Base-by-base conservation (phyloP, 441 rosid genomes). In the Mallotus repandus region DNA sequence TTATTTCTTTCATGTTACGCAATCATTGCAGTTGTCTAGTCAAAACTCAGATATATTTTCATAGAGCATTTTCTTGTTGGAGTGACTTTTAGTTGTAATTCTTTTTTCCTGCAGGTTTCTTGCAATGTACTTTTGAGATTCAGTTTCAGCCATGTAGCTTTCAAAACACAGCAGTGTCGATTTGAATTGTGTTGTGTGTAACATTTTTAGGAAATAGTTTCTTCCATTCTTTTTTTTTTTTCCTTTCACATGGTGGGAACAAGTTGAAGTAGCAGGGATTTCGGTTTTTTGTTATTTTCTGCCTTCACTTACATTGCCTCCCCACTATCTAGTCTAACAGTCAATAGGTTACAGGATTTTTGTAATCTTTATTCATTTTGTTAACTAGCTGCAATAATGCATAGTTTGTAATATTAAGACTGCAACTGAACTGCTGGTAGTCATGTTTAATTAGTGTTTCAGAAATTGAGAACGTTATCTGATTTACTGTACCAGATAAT, bases 251-350 rank as follows among this genome's bases (percentile, higher is more conserved):
- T 22, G 62, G 48, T 25, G 56, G 70, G 74, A 70, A 71, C 32
- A 74, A 21, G 80, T 74, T 55, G 72, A 71, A 72, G 75, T 48
- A 62, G 81, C 78, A 69, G 82, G 43, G 61, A 71, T 70, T 52
- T 65, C 73, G 9, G 2, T 5, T 9, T 2, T 76, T 83, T 63
- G 76, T 68, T 53, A 68, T 54, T 69, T 73, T 75, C 85, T 81
- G 80, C 70, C 69, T 75, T 70, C 74, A 29, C 65, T 48, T 18
- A 57, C 59, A 69, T 46, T 46, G 48, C n/a, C 57, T 41, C 57
- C 25, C 45, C 35, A 62, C 38, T 16, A 49, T 72, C 49, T 45
- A 62, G 35, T 71, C 69, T 62, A 56, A 68, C 72, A 61, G 50
- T 43, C 43, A 58, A 67, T 32, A 46, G 35, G 25, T 18, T 4